phyloP scores from a whole-genome alignment of 169 alveolate genomes.

The Theileria sp. region DNA sequence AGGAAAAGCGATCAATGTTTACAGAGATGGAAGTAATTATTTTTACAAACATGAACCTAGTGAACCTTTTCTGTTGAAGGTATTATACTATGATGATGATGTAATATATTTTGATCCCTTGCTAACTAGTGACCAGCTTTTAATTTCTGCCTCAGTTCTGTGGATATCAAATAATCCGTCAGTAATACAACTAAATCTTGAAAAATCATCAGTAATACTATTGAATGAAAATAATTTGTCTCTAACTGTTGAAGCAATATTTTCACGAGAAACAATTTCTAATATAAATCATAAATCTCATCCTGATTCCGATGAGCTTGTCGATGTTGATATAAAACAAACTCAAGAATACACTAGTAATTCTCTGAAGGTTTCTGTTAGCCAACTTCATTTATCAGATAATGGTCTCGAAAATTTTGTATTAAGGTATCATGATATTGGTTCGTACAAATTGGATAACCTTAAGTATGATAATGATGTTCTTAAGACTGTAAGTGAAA shows the following conservation, averaged over 20 bases:
- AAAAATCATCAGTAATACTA: background rate
- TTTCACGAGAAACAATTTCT: background rate
- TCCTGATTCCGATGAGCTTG: background rate
- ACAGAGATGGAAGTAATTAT: background rate
- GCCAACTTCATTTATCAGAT: background rate
- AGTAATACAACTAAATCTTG: background rate
- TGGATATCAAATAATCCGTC: background rate
- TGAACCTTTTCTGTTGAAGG: constrained; percentile 2
- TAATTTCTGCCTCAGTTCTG: background rate
- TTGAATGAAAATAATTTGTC: constrained; percentile 1
- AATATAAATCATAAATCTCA: background rate
- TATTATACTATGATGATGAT: background rate
- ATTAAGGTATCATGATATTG: background rate
- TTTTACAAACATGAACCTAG: background rate
- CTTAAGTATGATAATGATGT: background rate
- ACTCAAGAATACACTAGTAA: background rate
- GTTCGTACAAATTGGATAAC: background rate
- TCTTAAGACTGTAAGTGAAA: background rate
- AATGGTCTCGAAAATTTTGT: background rate
- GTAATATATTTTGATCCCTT: background rate
- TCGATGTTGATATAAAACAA: background rate
- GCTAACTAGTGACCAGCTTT: background rate
- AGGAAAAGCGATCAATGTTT: background rate
- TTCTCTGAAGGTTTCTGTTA: background rate
- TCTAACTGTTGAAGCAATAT: background rate